Percentiles rank a stretch among this genome's conserved stretches.
Conservation (phyloP, 2,329 filamentous ascomycete species). For the Fusarium virguliforme region DNA sequence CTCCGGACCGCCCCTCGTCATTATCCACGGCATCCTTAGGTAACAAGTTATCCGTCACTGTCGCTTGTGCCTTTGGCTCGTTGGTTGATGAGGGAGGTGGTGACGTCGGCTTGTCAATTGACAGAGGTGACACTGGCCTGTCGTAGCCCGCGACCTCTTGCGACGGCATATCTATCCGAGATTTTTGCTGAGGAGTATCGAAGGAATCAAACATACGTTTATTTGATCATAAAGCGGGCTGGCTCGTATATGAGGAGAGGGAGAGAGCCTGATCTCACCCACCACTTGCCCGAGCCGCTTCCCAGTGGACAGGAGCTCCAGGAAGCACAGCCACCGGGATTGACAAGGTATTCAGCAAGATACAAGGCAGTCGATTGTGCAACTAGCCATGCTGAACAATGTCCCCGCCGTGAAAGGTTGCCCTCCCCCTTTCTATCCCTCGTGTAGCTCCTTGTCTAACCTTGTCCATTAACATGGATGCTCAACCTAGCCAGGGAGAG, state of each 20-base stretch:
- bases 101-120: neutral
- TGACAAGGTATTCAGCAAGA: neutral
- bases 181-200: too few species aligned
- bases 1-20: neutral
- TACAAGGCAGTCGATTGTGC: too few species aligned
- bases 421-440: too few species aligned
- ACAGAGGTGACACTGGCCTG: slow-evolving; percentile 7
- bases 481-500: neutral
- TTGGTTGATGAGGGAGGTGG: neutral
- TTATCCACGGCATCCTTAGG: neutral
- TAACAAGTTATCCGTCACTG: neutral
- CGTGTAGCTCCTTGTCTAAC: neutral
- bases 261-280: neutral
- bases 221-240: too few species aligned
- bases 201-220: too few species aligned
- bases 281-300: neutral
- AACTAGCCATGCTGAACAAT: neutral
- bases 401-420: neutral
- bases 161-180: neutral
- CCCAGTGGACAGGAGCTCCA: neutral
- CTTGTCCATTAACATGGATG: neutral
- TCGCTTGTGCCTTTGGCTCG: neutral
- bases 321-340: neutral
- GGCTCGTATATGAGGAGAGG: neutral
- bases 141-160: neutral